A percentile compares a stretch with the other conserved stretches of the same genome.
These are phyloP conservation scores for Isatis tinctoria DNA, from an alignment of 345 rosid species.

Conservation along the genomic window DNA sequence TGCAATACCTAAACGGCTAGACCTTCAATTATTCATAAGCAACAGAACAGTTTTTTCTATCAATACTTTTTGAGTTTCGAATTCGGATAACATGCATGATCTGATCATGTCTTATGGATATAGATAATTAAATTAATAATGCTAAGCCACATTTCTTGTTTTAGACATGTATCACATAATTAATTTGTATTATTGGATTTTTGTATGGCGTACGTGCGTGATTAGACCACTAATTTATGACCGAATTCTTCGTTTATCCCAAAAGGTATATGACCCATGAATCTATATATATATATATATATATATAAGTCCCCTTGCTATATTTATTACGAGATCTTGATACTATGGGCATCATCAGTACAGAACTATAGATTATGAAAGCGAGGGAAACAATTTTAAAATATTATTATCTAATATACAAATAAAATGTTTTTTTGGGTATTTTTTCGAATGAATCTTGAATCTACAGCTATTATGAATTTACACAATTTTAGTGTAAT, in stretches of 20 bases:
- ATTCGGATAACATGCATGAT: constrained; percentile 2
- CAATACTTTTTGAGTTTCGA: neutral
- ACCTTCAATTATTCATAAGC: too few relatives aligned
- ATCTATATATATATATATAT: neutral
- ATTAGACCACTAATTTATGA: constrained; percentile 10
- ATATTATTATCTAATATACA: neutral
- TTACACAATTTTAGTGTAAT: neutral
- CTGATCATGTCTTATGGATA: constrained; percentile 2
- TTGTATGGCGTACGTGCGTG: constrained; percentile 19
- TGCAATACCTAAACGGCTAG: too few relatives aligned
- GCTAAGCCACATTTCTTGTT: neutral
- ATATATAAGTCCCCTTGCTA: neutral
- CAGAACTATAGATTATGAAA: constrained; percentile 14
- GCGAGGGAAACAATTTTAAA: neutral
- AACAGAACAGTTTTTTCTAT: too few relatives aligned
- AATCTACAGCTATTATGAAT: neutral
- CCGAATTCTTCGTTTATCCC: constrained; percentile 19
- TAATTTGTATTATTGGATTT: neutral
- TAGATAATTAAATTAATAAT: neutral
- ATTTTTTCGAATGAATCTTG: neutral
- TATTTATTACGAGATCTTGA: neutral
- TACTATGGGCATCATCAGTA: neutral
- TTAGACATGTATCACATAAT: neutral
- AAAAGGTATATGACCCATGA: constrained; percentile 31
- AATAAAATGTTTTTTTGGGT: neutral